Base-by-base conservation (phyloP, 1,139 yeast genomes). In the Sugiyamaella novakii region DNA sequence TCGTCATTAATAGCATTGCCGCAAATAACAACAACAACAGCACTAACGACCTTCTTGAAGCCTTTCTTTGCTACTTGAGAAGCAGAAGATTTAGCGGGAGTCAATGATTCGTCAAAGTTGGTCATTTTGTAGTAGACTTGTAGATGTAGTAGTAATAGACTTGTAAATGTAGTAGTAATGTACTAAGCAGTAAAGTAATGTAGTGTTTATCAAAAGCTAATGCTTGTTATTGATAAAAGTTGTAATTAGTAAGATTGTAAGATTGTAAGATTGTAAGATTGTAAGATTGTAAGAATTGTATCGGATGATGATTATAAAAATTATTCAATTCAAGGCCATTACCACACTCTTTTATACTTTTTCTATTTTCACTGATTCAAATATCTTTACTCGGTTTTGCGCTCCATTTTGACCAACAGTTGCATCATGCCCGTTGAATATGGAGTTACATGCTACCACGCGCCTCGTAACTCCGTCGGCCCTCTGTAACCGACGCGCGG, bases 51-150 rank as follows among this genome's bases (percentile, higher is more conserved):
- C 46, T 38, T 48, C 27, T 21, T 36, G 18, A 39, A 15, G 34
- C 51, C 46, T 17, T 43, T 43, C 43, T 48, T 48, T 7, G 51
- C 51, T n/a, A 18, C 29, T 15, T 31, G 42, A 21, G 51, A 48
- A 27, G 48, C 50, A 29, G 43, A 28, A 17, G 51, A 48, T 17
- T 29, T 38, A 34, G 29, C 29, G 8, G 51, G 51, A 12, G 43
- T 27, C 2, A 43, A 36, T 10, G 33, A 22, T 21, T 42, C 38
- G 28, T 45, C 28, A 33, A 42, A 47, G 35, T 42, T 21, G 29
- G 43, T 3, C 43, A 29, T 39, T 3, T n/a, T 37, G 41, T 14
- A 31, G 19, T 28, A 28, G 30, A 14, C 5, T 8, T 30, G 5
- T n/a, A n/a, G n/a, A n/a, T n/a, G 19, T 30, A 30, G 34, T 30